Base-by-base conservation (phyloP, 2,329 filamentous ascomycete genomes). In the Ceratocystis destructans region DNA sequence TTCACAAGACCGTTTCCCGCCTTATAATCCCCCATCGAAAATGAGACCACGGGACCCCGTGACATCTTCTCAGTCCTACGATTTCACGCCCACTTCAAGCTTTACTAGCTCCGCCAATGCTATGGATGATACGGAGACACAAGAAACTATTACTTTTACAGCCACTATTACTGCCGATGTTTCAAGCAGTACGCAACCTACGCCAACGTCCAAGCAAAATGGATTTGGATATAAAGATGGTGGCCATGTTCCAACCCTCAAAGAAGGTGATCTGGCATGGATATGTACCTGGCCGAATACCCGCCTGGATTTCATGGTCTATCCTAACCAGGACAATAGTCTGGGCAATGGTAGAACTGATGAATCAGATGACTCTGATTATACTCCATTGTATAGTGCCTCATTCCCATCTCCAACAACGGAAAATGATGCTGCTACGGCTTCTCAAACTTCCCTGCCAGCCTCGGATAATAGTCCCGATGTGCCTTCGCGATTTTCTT, bases 241-340 rank as follows among this genome's bases (percentile, higher is more conserved):
- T 12, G 79, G 78, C 66, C 73, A 73, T 0, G 65, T 77, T 20
- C 63, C 65, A 3, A 63, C 66, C 12, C 64, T 76, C 0, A 71
- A 76, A 67, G 72, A 73, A 0, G 82, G 82, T 1, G 81, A 84
- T 61, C 79, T 75, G 67, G 79, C 80, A 0, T 85, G 83, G 83
- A 76, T 85, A 25, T 85, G 83, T 71, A 79, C 76, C 1, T 85
- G 83, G 82, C 80, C 81, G 1, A 75, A 78, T 33, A 83, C 81
- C 0, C 75, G 77, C 2, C 74, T 85, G 4, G 82, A 85, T 64
- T 73, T 83, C 2, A 83, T 83, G 69, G 80, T 85, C 50, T 85
- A 83, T 69, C 77, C 81, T 0, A 74, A 75, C 28, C 80, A 83
- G 69, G 82, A 80, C 70, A 77, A 75, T 64, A 81, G 77, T 69